These are phyloP conservation scores for Zoysia japonica DNA, from an alignment of 176 grass and related monocot genomes.

Conservation along the genomic window DNA sequence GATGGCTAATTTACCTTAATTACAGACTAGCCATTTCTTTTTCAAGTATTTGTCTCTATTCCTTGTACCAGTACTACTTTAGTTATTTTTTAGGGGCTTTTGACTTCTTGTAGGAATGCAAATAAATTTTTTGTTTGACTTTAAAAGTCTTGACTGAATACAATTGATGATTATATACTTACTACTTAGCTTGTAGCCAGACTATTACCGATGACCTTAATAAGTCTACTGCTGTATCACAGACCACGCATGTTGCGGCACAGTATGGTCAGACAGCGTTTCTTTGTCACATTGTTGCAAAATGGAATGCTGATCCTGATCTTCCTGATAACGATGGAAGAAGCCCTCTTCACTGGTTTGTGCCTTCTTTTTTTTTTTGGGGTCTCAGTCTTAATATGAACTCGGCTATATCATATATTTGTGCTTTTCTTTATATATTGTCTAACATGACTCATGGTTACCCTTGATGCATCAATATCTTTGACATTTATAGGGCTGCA, in stretches of 20 bases:
- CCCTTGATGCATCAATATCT: constrained; percentile 24
- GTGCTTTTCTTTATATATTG: constrained; percentile 10
- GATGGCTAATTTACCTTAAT: constrained; percentile 20
- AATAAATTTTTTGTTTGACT: constrained; percentile 1
- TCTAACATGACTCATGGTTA: background rate
- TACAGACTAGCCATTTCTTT: constrained; percentile 7
- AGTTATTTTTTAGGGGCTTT: background rate
- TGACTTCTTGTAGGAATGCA: background rate
- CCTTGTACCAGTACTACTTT: constrained; percentile 25
- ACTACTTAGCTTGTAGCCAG: constrained; percentile 1
- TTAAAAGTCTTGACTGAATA: background rate
- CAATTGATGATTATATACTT: background rate
- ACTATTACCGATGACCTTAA: constrained; percentile 10
- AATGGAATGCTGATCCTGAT: constrained; percentile 98
- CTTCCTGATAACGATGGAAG: constrained; percentile 96
- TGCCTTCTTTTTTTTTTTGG: background rate
- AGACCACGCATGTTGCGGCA: constrained; percentile 93
- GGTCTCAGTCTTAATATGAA: constrained; percentile 4
- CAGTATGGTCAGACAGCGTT: constrained; percentile 94
- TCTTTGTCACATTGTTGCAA: constrained; percentile 83
- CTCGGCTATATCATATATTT: background rate
- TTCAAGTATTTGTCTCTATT: constrained; percentile 5
- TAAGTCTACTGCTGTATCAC: constrained; percentile 40
- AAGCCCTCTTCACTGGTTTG: constrained; percentile 91
- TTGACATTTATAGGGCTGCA: constrained; percentile 73